Percentiles rank a stretch among this genome's conserved stretches.
phyloP scores from a whole-genome alignment of 148 eudicot genomes.

The Vaccinium darrowii region DNA sequence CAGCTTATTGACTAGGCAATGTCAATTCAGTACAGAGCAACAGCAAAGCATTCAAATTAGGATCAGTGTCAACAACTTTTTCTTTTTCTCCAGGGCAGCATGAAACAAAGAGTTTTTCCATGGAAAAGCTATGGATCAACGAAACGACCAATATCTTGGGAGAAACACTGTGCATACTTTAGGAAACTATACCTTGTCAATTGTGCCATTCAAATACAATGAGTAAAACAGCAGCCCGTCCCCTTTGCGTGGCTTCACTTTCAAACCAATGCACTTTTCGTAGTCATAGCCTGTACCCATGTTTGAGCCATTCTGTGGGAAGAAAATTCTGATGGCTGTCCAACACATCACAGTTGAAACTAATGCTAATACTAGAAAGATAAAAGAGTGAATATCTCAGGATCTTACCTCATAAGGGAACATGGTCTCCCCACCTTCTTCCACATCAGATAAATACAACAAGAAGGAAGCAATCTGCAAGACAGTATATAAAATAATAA shows the following conservation, averaged over 20 bases:
- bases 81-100: background rate
- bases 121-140: background rate
- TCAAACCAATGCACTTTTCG: slow-evolving; percentile 58
- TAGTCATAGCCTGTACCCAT: slow-evolving; percentile 49
- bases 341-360: background rate
- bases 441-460: slow-evolving; percentile 69
- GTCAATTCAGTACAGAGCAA: background rate
- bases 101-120: background rate
- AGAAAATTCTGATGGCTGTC: background rate
- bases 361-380: slow-evolving; percentile 1
- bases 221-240: slow-evolving; percentile 71
- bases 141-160: background rate
- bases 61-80: background rate
- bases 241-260: slow-evolving; percentile 64
- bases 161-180: background rate
- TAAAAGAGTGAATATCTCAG: background rate
- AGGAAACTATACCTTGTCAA: slow-evolving; percentile 48
- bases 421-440: slow-evolving; percentile 85
- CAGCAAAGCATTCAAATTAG: background rate
- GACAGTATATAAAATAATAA: slow-evolving; percentile 1
- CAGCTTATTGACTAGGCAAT: background rate
- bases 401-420: slow-evolving; percentile 65
- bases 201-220: slow-evolving; percentile 59
- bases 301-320: slow-evolving; percentile 50
- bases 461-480: slow-evolving; percentile 70